Base-by-base conservation (phyloP, 306 rosid genomes). In the Boehmeria nivea region DNA sequence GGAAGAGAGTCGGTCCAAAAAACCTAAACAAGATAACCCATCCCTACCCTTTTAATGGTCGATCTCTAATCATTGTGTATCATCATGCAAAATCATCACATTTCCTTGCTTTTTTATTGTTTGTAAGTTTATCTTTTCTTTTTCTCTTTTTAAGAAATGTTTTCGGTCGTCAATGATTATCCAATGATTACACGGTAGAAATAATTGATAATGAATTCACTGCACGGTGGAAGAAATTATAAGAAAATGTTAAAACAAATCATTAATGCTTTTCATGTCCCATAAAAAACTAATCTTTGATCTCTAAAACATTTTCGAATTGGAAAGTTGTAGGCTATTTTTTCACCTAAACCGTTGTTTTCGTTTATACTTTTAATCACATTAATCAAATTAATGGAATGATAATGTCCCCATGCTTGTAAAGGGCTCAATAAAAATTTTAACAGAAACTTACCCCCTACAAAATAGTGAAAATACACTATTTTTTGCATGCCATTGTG, bases 181-280 rank as follows among this genome's bases (percentile, higher is more conserved):
- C 43, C 79, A 65, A 75, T 80, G 69, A 69, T 75, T 54, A 14
- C 56, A 40, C 23, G 34, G 60, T 57, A 45, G 68, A 52, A 61
- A 59, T 31, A 48, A 19, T 38, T 3, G 49, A 44, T 53, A 56
- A 58, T 64, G 50, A 63, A 49, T 49, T 64, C 56, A 64, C 24
- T 23, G 67, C 68, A n/a, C 65, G 76, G 76, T 71, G 68, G 69
- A 66, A 37, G 40, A 53, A 33, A 40, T 40, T 62, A 14, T 31
- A 31, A 40, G 17, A 25, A 22, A 61, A 52, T n/a, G 26, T 4
- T 31, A 4, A 31, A 4, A 4, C 9, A 31, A 31, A 6, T 4
- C 5, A 31, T 31, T 31, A 31, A 31, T 31, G 2, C 9, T 31
- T 31, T 31, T 31, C 36, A 31, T 50, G 6, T 6, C 22, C 14